These are phyloP conservation scores for Rhizophora apiculata DNA, from an alignment of 345 rosid genomes.

Conservation along the genomic window DNA sequence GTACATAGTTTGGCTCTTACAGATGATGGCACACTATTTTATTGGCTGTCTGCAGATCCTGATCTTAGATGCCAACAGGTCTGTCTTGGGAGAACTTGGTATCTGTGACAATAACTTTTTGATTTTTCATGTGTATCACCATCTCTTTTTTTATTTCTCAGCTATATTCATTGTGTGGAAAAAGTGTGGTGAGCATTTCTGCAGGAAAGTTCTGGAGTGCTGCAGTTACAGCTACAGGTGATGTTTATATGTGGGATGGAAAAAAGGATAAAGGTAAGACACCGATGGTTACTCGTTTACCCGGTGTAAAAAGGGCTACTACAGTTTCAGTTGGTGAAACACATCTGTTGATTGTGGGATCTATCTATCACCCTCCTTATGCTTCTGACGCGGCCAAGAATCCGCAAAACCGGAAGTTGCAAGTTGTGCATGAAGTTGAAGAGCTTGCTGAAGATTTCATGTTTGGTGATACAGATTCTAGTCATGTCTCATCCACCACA, in stretches of 20 bases:
- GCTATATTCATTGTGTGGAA: slow-evolving; percentile 62
- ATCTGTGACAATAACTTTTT: background rate
- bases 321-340: slow-evolving; percentile 94
- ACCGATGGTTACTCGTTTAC: slow-evolving; percentile 66
- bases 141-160: slow-evolving; percentile 23
- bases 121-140: background rate
- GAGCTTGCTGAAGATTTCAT: slow-evolving; percentile 63
- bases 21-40: slow-evolving; percentile 88
- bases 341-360: slow-evolving; percentile 74
- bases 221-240: slow-evolving; percentile 81
- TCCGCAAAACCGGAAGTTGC: slow-evolving; percentile 33
- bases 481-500: slow-evolving; percentile 19
- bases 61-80: slow-evolving; percentile 94
- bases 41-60: slow-evolving; percentile 89
- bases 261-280: slow-evolving; percentile 54
- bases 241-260: slow-evolving; percentile 91
- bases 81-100: slow-evolving; percentile 10
- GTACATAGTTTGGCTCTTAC: slow-evolving; percentile 86
- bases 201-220: slow-evolving; percentile 95
- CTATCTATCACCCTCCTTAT: slow-evolving; percentile 77
- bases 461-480: slow-evolving; percentile 48
- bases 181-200: slow-evolving; percentile 66
- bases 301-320: slow-evolving; percentile 77
- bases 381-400: slow-evolving; percentile 33
- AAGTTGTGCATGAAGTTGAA: slow-evolving; percentile 35